A percentile compares a stretch with the other conserved stretches of the same genome.
phyloP scores from a whole-genome alignment of 2,329 filamentous ascomycete species.

The Phoma herbarum region DNA sequence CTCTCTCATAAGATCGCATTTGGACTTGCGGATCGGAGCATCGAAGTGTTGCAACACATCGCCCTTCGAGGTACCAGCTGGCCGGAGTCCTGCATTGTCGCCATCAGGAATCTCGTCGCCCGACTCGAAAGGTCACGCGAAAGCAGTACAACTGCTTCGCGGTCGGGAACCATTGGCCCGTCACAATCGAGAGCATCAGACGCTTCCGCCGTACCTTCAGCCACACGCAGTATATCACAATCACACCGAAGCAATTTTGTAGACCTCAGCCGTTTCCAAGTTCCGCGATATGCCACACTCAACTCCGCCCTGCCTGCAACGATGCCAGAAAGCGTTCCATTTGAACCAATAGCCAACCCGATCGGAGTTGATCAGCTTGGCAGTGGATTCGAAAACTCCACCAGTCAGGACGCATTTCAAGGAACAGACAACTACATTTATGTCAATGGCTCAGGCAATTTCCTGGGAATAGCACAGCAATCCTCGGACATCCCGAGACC shows the following conservation, averaged over 20 bases:
- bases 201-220: not conserved
- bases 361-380: not conserved
- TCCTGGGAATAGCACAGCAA: conserved; percentile 37
- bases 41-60: conserved; percentile 33
- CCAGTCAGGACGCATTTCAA: not conserved
- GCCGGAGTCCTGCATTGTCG: conserved; percentile 38
- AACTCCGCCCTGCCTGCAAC: not conserved
- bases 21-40: conserved; percentile 28
- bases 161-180: not conserved
- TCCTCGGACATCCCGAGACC: conserved; percentile 36
- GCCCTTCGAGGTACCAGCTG: conserved; percentile 37
- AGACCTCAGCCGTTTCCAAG: not conserved
- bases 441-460: conserved; percentile 23
- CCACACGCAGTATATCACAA: not conserved
- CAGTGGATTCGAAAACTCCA: not conserved
- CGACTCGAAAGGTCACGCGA: conserved; percentile 24
- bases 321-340: not conserved
- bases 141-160: not conserved
- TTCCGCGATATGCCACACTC: not conserved
- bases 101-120: conserved; percentile 30
- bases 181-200: not conserved
- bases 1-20: conserved; percentile 30
- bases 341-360: not conserved
- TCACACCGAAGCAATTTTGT: too few species aligned
- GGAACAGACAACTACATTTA: not conserved